Evolutionary conservation across 2,329 filamentous ascomycete species (phyloP), one percentile per base, ranked within the genome.

Genomic region (Calonectria pauciramosa): DNA sequence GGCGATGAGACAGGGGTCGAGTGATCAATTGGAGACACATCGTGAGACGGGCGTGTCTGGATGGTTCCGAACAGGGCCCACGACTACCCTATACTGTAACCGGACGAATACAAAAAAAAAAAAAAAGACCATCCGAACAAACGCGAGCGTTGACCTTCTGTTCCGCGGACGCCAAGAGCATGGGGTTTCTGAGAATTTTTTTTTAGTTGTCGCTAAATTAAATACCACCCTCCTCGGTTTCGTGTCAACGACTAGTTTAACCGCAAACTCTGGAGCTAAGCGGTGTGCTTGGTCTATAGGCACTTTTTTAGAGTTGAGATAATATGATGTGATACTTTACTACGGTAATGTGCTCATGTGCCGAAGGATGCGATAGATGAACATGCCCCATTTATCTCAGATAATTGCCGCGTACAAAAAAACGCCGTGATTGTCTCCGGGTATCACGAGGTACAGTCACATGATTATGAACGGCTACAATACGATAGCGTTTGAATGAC

Each of bases 21-120:
- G 7, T 63, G 56, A 63, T 63, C 23, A 41, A 63, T 63, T 41
- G 23, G 56, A 63, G 56, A 63, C 56, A 10, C 56, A 41, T 63
- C 56, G 56, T 63, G 56, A 23, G 56, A 63, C 56, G 23, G 23
- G 4, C 41, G 56, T 63, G 23, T 23, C 56, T 63, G 34, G n/a
- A 63, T 63, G 34, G 13, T 60, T 26, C 23, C 11, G 14, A 59
- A 34, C 26, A 26, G n/a, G 38, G n/a, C n/a, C n/a, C 4, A 26
- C 4, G 23, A 28, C n/a, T 63, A 63, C 56, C 56, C 56, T 63
- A 63, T 16, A 63, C 34, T 13, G 20, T 0, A 18, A 20, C 8
- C 14, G 51, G 26, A 32, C 13, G 52, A 34, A 32, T 44, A 14
- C 16, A 32, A n/a, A 56, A 56, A 47, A 47, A 47, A 47, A 23